These are phyloP conservation scores for Populus hybrid DNA, from an alignment of 441 rosid species.

Conservation along the genomic window DNA sequence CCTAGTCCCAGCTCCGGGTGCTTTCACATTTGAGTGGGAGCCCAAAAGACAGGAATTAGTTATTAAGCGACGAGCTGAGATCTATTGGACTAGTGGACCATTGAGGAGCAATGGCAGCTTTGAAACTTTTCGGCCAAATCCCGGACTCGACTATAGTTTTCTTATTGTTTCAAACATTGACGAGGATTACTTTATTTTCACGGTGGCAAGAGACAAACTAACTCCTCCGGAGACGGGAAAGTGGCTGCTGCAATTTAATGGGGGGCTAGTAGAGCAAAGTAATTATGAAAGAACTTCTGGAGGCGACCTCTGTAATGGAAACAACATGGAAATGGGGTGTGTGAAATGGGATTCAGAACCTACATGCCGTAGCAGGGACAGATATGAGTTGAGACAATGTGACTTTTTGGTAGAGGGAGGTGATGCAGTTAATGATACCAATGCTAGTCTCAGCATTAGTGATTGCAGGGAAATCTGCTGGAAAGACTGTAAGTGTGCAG, in stretches of 20 bases:
- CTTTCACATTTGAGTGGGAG: slow-evolving; percentile 21
- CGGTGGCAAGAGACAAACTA: too few species aligned
- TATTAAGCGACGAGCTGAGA: slow-evolving; percentile 13
- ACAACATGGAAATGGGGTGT: neutral
- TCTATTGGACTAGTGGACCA: slow-evolving; percentile 24
- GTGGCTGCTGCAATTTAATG: neutral
- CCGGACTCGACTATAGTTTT: neutral
- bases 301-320: neutral
- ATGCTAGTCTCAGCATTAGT: slow-evolving; percentile 9
- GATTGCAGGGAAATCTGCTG: slow-evolving; percentile 17
- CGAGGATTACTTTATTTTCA: slow-evolving; percentile 2
- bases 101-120: neutral
- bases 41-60: slow-evolving; percentile 10
- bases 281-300: too few species aligned
- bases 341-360: slow-evolving; percentile 3
- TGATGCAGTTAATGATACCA: neutral
- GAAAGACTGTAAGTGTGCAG: neutral
- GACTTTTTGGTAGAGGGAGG: neutral
- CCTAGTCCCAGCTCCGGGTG: slow-evolving; percentile 21
- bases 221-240: too few species aligned
- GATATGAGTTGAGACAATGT: neutral
- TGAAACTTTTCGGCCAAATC: neutral
- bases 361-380: slow-evolving; percentile 5
- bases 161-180: neutral
- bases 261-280: neutral